Evolutionary conservation across 1,284 basidiomycete species (phyloP).

Genomic region (Puccinia triticina): DNA sequence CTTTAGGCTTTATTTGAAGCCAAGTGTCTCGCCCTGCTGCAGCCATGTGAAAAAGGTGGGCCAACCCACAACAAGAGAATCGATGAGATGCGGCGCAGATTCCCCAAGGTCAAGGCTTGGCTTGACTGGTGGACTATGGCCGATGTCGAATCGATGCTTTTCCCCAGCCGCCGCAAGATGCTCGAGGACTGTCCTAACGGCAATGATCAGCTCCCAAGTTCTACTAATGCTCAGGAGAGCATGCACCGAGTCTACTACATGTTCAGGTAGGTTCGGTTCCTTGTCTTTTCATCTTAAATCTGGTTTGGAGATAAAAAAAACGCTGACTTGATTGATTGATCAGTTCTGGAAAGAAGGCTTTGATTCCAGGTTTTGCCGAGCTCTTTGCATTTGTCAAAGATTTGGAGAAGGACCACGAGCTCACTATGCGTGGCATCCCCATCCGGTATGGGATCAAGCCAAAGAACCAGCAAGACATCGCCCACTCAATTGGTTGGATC

Average conservation of each 20-base stretch:
- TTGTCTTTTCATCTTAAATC: neutral
- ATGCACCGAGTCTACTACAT: conserved; percentile 27
- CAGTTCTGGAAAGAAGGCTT: neutral
- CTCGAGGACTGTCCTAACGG: too few species aligned
- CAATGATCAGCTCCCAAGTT: too few species aligned
- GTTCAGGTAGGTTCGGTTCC: neutral
- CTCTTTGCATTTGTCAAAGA: conserved; percentile 3
- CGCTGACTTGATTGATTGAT: neutral
- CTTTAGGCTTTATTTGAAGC: neutral
- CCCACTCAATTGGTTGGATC: too few species aligned
- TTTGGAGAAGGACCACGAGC: too few species aligned
- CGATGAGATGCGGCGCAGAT: too few species aligned
- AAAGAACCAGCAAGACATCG: neutral
- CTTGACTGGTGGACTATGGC: conserved; percentile 13
- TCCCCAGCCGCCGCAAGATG: too few species aligned
- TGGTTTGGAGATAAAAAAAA: neutral
- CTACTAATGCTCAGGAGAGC: too few species aligned
- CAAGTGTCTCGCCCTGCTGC: neutral
- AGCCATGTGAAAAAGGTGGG: too few species aligned
- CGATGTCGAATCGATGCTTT: conserved; percentile 21
- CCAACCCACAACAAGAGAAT: too few species aligned
- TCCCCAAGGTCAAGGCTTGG: neutral
- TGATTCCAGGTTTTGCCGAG: neutral
- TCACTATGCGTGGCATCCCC: neutral
- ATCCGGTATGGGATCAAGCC: neutral